Evolutionary conservation across 805 yeast species (phyloP).

Genomic region (Pichia nanzhaoensis): DNA sequence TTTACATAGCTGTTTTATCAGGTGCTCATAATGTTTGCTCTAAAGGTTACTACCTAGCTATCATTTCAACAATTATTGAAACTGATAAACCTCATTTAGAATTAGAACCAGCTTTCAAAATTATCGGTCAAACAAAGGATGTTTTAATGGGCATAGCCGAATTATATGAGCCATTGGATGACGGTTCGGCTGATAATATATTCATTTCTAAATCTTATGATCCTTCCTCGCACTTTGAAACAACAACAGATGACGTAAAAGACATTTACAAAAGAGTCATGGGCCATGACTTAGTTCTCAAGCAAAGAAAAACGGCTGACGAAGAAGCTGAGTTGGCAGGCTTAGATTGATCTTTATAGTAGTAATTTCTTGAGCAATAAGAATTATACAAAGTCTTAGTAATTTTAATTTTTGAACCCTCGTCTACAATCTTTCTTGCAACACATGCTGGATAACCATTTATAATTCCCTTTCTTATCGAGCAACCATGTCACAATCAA

Average conservation of each 20-base stretch:
- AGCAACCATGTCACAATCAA: slow-evolving; percentile 36
- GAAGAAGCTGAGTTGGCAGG: slow-evolving; percentile 48
- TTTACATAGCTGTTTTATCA: slow-evolving; percentile 86
- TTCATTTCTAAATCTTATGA: slow-evolving; percentile 87
- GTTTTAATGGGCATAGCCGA: slow-evolving; percentile 93
- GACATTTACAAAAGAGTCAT: slow-evolving; percentile 87
- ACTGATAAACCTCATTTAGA: slow-evolving; percentile 90
- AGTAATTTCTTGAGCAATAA: no score
- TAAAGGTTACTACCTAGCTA: slow-evolving; percentile 84
- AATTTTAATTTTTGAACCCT: no score
- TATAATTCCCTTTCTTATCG: not conserved
- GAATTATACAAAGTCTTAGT: no score
- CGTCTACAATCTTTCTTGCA: no score
- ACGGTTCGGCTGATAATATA: slow-evolving; percentile 74
- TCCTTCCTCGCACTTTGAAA: slow-evolving; percentile 90
- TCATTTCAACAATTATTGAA: slow-evolving; percentile 89
- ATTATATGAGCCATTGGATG: slow-evolving; percentile 76
- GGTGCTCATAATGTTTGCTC: slow-evolving; percentile 87
- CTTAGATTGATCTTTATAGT: slow-evolving; percentile 12
- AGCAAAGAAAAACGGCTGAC: slow-evolving; percentile 63
- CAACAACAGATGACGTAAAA: slow-evolving; percentile 94
- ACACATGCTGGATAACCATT: no score
- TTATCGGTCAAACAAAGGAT: slow-evolving; percentile 73
- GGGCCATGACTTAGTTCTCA: slow-evolving; percentile 85
- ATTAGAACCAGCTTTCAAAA: slow-evolving; percentile 87